These are phyloP conservation scores for Rhynchosporium secalis DNA, from an alignment of 2,329 filamentous ascomycete species.

Conservation along the genomic window DNA sequence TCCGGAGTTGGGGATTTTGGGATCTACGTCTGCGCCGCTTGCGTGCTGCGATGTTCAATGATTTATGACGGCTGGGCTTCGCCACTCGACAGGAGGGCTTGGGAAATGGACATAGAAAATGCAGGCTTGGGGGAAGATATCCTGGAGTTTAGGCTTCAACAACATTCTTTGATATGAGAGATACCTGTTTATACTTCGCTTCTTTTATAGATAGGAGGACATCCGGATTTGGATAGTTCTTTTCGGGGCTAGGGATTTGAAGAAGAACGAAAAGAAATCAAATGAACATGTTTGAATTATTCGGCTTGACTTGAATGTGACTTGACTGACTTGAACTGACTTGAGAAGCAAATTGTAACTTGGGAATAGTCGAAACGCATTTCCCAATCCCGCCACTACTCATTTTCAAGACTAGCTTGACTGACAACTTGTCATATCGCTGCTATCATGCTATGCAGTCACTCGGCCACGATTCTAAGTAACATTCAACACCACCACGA, in stretches of 20 bases:
- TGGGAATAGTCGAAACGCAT: too few relatives aligned
- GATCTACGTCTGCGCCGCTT: slow-evolving; percentile 24
- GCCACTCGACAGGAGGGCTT: not conserved
- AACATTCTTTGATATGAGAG: not conserved
- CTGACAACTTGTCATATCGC: too few relatives aligned
- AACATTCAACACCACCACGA: too few relatives aligned
- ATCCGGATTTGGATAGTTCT: not conserved
- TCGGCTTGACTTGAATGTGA: not conserved
- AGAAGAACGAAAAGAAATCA: not conserved
- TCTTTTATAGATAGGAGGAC: not conserved
- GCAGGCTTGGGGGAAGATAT: not conserved
- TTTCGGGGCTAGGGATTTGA: not conserved
- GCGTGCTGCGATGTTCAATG: slow-evolving; percentile 26
- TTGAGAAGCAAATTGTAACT: too few relatives aligned
- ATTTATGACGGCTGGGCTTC: slow-evolving; percentile 19
- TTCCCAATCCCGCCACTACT: too few relatives aligned
- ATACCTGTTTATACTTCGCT: not conserved
- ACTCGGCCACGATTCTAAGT: too few relatives aligned
- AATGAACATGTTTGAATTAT: not conserved
- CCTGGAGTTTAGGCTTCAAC: not conserved
- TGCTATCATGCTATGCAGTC: too few relatives aligned
- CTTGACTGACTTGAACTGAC: not conserved
- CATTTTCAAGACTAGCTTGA: too few relatives aligned
- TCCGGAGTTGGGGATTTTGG: slow-evolving; percentile 7
- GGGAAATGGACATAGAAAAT: slow-evolving; percentile 11